Evolutionary conservation across 495 filamentous ascomycete species (phyloP).

Genomic region (Recurvomyces mirabilis): DNA sequence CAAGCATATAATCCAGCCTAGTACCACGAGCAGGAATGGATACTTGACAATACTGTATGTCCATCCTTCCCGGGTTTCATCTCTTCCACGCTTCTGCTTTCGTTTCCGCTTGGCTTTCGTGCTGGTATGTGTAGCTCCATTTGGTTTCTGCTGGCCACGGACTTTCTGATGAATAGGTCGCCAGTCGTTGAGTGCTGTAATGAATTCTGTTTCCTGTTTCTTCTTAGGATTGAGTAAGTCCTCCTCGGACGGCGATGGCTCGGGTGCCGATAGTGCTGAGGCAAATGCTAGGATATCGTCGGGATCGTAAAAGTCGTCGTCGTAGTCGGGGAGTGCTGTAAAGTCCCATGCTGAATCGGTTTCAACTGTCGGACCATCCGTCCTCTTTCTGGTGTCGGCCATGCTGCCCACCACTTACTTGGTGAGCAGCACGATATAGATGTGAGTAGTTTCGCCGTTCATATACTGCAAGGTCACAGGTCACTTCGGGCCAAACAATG

Average conservation of each 20-base stretch:
- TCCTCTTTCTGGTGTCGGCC: constrained; percentile 28
- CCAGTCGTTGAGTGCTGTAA: constrained; percentile 40
- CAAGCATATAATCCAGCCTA: constrained; percentile 64
- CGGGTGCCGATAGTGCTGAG: constrained; percentile 33
- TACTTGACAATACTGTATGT: constrained; percentile 81
- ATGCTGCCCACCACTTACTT: too few species aligned
- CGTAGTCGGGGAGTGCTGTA: constrained; percentile 31
- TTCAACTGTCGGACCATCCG: constrained; percentile 26
- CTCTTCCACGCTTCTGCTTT: constrained; percentile 41
- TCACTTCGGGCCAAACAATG: too few species aligned
- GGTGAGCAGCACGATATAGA: too few species aligned
- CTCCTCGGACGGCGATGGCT: constrained; percentile 30
- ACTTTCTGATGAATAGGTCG: constrained; percentile 34
- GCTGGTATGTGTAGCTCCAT: constrained; percentile 1
- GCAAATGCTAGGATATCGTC: constrained; percentile 32
- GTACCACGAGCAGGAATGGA: constrained; percentile 71
- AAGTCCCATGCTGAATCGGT: constrained; percentile 28
- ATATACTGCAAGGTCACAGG: too few species aligned
- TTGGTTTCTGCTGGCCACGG: constrained; percentile 5
- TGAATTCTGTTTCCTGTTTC: constrained; percentile 25
- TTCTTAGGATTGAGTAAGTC: constrained; percentile 25
- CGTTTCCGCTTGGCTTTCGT: constrained; percentile 26
- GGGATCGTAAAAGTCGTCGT: constrained; percentile 32
- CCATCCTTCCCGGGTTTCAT: constrained; percentile 90
- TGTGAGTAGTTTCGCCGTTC: too few species aligned